phyloP scores from a whole-genome alignment of 768 basidiomycete species.

The Tulasnella sp. region DNA sequence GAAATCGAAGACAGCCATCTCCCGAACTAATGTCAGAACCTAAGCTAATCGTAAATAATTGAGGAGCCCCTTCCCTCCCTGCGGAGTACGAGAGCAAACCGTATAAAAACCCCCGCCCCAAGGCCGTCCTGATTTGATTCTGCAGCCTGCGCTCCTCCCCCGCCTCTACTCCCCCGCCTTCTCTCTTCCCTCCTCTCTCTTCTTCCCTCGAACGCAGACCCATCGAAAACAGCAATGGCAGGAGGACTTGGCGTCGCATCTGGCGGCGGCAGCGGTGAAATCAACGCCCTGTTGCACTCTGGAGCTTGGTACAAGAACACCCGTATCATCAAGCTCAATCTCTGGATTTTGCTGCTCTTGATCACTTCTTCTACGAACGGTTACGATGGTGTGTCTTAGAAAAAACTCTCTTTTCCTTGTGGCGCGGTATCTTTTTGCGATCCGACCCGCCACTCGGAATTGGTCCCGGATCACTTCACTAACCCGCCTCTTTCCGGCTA shows the following conservation, averaged over 20 bases:
- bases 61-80: not conserved
- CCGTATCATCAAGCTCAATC: constrained; percentile 25
- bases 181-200: not conserved
- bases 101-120: not conserved
- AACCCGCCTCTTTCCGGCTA: not conserved
- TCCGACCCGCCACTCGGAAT: not conserved
- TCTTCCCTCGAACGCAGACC: not conserved
- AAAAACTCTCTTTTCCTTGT: not conserved
- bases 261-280: constrained; percentile 29
- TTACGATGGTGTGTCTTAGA: constrained; percentile 28
- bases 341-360: constrained; percentile 28
- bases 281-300: constrained; percentile 29
- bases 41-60: not conserved
- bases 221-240: constrained; percentile 10
- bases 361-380: constrained; percentile 33
- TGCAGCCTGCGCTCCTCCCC: constrained; percentile 3
- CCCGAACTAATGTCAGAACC: not conserved
- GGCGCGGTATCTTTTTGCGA: not conserved
- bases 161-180: not conserved
- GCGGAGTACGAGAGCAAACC: not conserved
- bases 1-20: not conserved
- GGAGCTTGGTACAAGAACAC: constrained; percentile 25
- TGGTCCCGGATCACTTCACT: not conserved
- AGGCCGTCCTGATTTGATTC: not conserved
- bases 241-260: constrained; percentile 26